Base-by-base conservation (phyloP, 2,329 filamentous ascomycete species). In the Phoma sp. region DNA sequence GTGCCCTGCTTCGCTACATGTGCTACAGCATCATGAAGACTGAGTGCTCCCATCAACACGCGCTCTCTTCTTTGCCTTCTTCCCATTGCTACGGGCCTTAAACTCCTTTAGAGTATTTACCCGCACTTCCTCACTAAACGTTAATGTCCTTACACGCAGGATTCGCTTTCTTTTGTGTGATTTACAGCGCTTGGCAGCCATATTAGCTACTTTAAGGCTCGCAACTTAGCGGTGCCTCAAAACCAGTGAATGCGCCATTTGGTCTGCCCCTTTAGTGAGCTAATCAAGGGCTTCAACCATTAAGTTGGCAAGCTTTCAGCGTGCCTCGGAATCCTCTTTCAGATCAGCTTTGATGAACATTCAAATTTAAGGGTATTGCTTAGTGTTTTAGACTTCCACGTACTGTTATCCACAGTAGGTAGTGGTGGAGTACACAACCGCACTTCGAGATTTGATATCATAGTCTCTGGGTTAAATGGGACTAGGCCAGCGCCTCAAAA, bases 401-500 rank as follows among this genome's bases (percentile, higher is more conserved):
- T 37, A 37, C 34, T 23, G 14, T 37, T 14, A 23, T 37, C 34
- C n/a, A n/a, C n/a, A n/a, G n/a, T n/a, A n/a, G n/a, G n/a, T n/a
- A n/a, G n/a, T n/a, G n/a, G n/a, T n/a, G n/a, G n/a, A n/a, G n/a
- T n/a, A n/a, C n/a, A n/a, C n/a, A n/a, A n/a, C n/a, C n/a, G n/a
- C n/a, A n/a, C n/a, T n/a, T n/a, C n/a, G n/a, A n/a, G n/a, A n/a
- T n/a, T n/a, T n/a, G n/a, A n/a, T n/a, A n/a, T n/a, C n/a, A n/a
- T n/a, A n/a, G n/a, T n/a, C n/a, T n/a, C n/a, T n/a, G n/a, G n/a
- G n/a, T n/a, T n/a, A n/a, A 71, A 67, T 52, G 63, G 69, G 47
- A 71, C 56, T 57, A 76, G 53, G 21, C 73, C 51, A 62, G 70
- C 61, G 54, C 62, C 65, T 63, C 51, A 25, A 55, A 74, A 74